Percentiles rank a stretch among this genome's conserved stretches.
phyloP scores from a whole-genome alignment of 2,329 filamentous ascomycete species.

The Rutstroemia sp. region DNA sequence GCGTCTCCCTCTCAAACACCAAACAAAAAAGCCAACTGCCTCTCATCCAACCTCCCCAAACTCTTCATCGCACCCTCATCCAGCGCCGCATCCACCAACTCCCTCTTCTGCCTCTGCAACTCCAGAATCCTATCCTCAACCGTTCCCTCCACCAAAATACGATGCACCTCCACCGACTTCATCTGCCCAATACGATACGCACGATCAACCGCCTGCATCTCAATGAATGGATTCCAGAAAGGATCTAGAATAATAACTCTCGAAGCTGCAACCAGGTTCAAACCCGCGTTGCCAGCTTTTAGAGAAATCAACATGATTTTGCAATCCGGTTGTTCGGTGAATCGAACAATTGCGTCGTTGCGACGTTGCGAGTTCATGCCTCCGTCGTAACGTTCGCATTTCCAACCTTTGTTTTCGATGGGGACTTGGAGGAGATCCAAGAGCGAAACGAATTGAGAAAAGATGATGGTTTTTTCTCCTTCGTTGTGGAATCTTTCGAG shows the following conservation, averaged over 20 bases:
- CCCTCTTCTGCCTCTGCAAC: slow-evolving; percentile 71
- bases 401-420: slow-evolving; percentile 45
- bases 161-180: slow-evolving; percentile 68
- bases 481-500: slow-evolving; percentile 37
- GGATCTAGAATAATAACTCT: slow-evolving; percentile 88
- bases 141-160: slow-evolving; percentile 67
- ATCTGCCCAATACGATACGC: slow-evolving; percentile 82
- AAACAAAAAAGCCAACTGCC: slow-evolving; percentile 25
- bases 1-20: slow-evolving; percentile 9
- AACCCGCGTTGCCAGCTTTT: slow-evolving; percentile 75
- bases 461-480: slow-evolving; percentile 71
- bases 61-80: slow-evolving; percentile 65
- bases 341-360: slow-evolving; percentile 59
- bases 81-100: slow-evolving; percentile 69
- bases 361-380: slow-evolving; percentile 61
- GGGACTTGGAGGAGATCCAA: slow-evolving; percentile 72
- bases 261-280: slow-evolving; percentile 77
- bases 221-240: slow-evolving; percentile 91
- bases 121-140: slow-evolving; percentile 82
- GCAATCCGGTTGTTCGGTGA: slow-evolving; percentile 49
- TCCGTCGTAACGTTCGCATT: slow-evolving; percentile 64
- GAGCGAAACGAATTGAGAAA: slow-evolving; percentile 74
- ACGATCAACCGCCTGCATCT: slow-evolving; percentile 86
- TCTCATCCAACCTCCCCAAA: slow-evolving; percentile 51
- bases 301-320: slow-evolving; percentile 71